Base-by-base conservation (phyloP, 352 stramenopile species). In the Globisporangium paddicum region DNA sequence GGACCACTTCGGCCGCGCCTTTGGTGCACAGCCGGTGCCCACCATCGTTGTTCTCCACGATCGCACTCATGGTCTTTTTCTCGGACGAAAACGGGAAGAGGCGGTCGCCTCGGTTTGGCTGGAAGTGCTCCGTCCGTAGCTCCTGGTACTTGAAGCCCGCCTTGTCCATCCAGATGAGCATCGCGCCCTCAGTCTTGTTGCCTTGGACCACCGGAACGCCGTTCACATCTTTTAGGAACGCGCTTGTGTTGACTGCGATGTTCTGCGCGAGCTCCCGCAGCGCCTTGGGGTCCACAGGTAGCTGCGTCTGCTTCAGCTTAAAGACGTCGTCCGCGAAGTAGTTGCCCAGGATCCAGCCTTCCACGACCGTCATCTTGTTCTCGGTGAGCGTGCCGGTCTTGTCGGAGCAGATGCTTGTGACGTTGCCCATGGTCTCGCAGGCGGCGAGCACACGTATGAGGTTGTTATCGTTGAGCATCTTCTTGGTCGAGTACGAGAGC, bases 391-490 rank as follows among this genome's bases (percentile, higher is more conserved):
- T 99, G 46, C 96, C 96, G 2, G 96, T 99, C 71, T 97, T 98
- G 72, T 99, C 96, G 0, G 93, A 98, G 71, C 96, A 99, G 66
- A 99, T 99, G 55, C 92, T 98, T 3, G 96, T 99, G 10, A 97
- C 96, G 72, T 97, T 98, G 26, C 96, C 96, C 96, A 99, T 99
- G 0, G 96, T 99, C 73, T 99, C 97, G 66, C 96, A 99, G 3
- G 96, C 96, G 26, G 96, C 89, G 14, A 99, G 76, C 26, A 98
- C 89, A 49, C 97, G 97, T 34, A 99, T 98, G 34, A 99, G 85
- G 68, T 99, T 99, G 71, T 99, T 96, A 71, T 99, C 96, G 46
- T 93, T 90, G 55, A 98, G 96, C 96, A 99, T 99, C 55, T 98
- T 97, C 59, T 97, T 98, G 14, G 92, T 99, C 23, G 85, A 97